These are phyloP conservation scores for Leucocoprinus birnbaumii DNA, from an alignment of 768 basidiomycete species.

Conservation along the genomic window DNA sequence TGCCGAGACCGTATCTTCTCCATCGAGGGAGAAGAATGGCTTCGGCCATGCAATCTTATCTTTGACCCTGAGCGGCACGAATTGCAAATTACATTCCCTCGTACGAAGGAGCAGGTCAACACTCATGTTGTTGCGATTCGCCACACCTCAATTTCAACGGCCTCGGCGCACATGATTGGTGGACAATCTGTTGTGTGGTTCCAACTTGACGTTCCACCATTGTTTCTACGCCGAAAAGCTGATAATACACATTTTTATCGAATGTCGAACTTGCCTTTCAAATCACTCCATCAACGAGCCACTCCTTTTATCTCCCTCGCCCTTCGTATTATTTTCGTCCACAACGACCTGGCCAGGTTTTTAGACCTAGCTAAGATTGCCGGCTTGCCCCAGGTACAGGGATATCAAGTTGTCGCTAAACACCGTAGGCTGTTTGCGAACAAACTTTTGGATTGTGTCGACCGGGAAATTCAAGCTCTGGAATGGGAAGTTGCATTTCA, in stretches of 20 bases:
- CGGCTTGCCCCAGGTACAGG: constrained; percentile 30
- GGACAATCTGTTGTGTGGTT: constrained; percentile 38
- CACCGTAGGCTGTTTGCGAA: constrained; percentile 40
- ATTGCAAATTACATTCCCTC: constrained; percentile 31
- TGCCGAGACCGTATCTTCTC: constrained; percentile 56
- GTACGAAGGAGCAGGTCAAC: constrained; percentile 16
- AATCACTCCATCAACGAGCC: constrained; percentile 35
- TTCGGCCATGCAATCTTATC: constrained; percentile 20
- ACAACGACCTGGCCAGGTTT: constrained; percentile 33
- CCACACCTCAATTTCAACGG: constrained; percentile 38
- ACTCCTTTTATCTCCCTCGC: constrained; percentile 49
- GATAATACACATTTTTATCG: constrained; percentile 20
- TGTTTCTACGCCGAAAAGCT: constrained; percentile 10
- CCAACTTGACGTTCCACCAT: constrained; percentile 31
- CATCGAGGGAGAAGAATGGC: constrained; percentile 32
- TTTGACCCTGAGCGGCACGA: constrained; percentile 44
- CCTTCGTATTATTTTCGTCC: constrained; percentile 44
- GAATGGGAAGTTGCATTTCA: constrained; percentile 58
- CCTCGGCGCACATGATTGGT: constrained; percentile 29
- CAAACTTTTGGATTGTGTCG: constrained; percentile 24
- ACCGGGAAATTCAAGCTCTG: constrained; percentile 27
- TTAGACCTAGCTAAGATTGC: constrained; percentile 34
- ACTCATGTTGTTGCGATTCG: constrained; percentile 37
- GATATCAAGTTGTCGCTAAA: constrained; percentile 34
- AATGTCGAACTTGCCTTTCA: constrained; percentile 35